Conservation (phyloP, 192 early-diverging fungal species). For the Chytriomyces sp. region DNA sequence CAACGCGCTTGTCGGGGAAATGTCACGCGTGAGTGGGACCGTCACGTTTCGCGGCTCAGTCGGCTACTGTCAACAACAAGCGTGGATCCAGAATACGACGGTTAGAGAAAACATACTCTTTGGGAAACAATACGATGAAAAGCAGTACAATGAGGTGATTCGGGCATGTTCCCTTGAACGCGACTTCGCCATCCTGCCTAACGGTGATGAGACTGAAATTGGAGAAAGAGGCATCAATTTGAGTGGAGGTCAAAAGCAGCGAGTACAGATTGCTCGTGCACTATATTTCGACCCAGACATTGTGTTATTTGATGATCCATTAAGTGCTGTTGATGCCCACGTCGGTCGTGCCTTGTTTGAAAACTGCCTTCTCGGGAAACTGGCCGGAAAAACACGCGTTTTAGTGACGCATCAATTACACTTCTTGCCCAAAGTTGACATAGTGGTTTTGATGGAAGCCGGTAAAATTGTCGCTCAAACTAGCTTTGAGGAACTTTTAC, state of each 20-base stretch:
- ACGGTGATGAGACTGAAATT: conserved; percentile 65
- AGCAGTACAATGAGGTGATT: conserved; percentile 63
- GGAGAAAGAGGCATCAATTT: conserved; percentile 56
- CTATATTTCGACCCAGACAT: conserved; percentile 77
- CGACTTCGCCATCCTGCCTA: conserved; percentile 65
- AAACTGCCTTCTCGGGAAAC: conserved; percentile 62
- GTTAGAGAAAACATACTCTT: conserved; percentile 69
- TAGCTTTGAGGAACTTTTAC: conserved; percentile 59
- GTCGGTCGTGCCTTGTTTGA: conserved; percentile 74
- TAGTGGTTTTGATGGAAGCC: conserved; percentile 67
- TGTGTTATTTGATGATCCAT: conserved; percentile 80
- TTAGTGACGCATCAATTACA: conserved; percentile 82
- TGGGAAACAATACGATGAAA: conserved; percentile 58
- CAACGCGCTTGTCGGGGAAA: conserved; percentile 74
- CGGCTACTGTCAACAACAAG: conserved; percentile 76
- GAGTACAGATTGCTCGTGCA: conserved; percentile 77
- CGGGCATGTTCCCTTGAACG: conserved; percentile 68
- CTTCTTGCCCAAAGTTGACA: conserved; percentile 69
- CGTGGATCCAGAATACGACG: conserved; percentile 84
- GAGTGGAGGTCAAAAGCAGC: conserved; percentile 75
- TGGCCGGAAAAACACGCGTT: conserved; percentile 75
- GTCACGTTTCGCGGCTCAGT: conserved; percentile 61
- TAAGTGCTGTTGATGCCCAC: conserved; percentile 83
- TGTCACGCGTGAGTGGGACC: conserved; percentile 54
- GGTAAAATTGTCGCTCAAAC: conserved; percentile 68